Base-by-base conservation (phyloP, 805 yeast species). In the Starmerella bacillaris region DNA sequence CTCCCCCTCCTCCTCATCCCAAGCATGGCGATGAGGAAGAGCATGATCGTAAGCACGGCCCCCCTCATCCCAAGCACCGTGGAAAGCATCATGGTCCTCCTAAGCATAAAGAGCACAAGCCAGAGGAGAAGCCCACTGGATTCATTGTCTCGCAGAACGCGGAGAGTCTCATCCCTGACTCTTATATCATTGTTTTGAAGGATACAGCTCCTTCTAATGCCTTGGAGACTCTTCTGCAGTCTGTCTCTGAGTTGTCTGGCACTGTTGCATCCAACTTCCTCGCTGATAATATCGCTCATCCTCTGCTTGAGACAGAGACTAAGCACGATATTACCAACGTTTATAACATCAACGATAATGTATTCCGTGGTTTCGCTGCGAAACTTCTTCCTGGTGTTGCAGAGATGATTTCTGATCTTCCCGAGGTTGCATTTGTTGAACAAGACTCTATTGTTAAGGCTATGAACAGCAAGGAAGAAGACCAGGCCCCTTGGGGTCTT, bases 111-210 rank as follows among this genome's bases (percentile, higher is more conserved):
- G 35, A 32, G 12, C 32, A 16, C 21, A 24, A 9, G 24, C 9
- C 4, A 7, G 14, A 11, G 22, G 5, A 7, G 8, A 12, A 9
- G 31, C 26, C 22, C 27, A 18, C 22, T 19, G 42, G 34, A 22
- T 24, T 39, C 19, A n/a, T 42, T n/a, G 21, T 39, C 11, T 26
- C 26, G 27, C 35, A 35, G 17, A 21, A 27, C 15, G 35, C 34
- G 15, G 39, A 42, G 27, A 27, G 27, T 21, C 38, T 48, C 33
- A 48, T 56, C 37, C 51, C 47, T 18, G 55, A 56, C 43, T 41
- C 50, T 31, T 89, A 82, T 63, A 84, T 89, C 44, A 62, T 89
- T 47, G 83, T 84, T 34, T 73, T 86, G 62, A 83, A 82, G 63
- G 68, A 70, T 36, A 69, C 62, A 35, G 63, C 72, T 22, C 50